These are phyloP conservation scores for Candida silvatica DNA, from an alignment of 805 yeast genomes.

Conservation along the genomic window DNA sequence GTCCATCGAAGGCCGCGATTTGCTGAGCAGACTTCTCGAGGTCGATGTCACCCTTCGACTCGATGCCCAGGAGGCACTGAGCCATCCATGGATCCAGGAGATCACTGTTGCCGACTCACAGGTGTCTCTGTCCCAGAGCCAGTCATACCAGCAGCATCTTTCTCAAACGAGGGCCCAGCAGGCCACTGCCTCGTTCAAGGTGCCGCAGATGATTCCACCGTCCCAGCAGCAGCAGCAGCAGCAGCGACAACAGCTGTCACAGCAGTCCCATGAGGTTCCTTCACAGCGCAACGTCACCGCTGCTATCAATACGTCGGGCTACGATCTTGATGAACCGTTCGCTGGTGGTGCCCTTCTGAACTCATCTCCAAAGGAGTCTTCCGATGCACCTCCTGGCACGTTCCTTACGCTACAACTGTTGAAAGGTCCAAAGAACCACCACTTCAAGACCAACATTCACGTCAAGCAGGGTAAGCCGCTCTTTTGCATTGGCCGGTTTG, in stretches of 20 bases:
- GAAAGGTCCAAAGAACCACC: slow-evolving; percentile 10
- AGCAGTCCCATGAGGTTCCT: too few relatives aligned
- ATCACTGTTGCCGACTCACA: slow-evolving; percentile 22
- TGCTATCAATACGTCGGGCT: slow-evolving; percentile 1
- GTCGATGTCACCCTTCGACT: slow-evolving; percentile 69
- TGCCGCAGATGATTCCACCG: background rate
- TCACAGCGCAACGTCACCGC: slow-evolving; percentile 1
- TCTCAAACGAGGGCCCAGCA: slow-evolving; percentile 14
- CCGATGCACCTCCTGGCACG: slow-evolving; percentile 43
- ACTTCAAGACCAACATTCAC: slow-evolving; percentile 29
- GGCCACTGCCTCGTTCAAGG: background rate
- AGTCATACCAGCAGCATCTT: slow-evolving; percentile 52
- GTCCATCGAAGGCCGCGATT: slow-evolving; percentile 62
- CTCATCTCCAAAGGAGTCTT: background rate
- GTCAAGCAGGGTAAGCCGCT: slow-evolving; percentile 63
- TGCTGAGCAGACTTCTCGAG: slow-evolving; percentile 61
- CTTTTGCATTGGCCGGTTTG: slow-evolving; percentile 67
- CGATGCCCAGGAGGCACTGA: slow-evolving; percentile 67
- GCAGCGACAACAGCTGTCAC: slow-evolving; percentile 1
- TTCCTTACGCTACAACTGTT: slow-evolving; percentile 52
- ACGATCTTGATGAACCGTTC: background rate
- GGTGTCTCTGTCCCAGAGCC: slow-evolving; percentile 61
- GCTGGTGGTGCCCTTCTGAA: background rate
- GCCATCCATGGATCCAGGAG: slow-evolving; percentile 71
- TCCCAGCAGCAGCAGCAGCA: background rate